Base-by-base conservation (phyloP, 768 basidiomycete genomes). In the Russula earlei region DNA sequence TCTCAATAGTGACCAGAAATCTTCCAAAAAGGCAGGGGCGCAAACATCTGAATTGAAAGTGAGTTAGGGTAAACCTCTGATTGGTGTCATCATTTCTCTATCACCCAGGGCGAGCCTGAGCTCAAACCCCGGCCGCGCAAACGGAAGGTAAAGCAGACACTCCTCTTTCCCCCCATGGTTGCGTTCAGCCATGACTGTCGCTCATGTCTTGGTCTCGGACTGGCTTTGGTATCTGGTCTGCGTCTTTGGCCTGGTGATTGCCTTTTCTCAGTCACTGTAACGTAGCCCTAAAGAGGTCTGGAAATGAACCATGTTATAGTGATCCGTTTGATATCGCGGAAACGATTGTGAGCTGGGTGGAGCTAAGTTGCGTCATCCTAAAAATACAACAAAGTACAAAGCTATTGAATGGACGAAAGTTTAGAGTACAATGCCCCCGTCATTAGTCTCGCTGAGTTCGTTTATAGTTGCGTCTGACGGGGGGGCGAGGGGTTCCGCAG, bases 401-500 rank as follows among this genome's bases (percentile, higher is more conserved):
- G n/a, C 31, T 12, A 41, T 29, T 24, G 11, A 33, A 29, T 45
- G 33, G 9, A 34, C 17, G 24, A 33, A 24, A 9, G n/a, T 36
- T 53, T 36, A 62, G 49, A 62, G 55, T 24, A 57, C 25, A 22
- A 62, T 24, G 14, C 62, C 60, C 15, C 43, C 52, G 14, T 59
- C 60, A 17, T 41, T 17, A 17, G 14, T 25, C 4, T 24, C 54
- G 19, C 33, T 42, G 12, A 42, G 43, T 37, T 49, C 48, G 27
- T 46, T 48, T n/a, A 44, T 29, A 38, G 19, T 20, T 22, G n/a
- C 15, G 34, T 48, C 41, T 17, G 24, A 29, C 17, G 41, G 38
- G 19, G 20, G 44, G 6, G 29, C 38, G 11, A 25, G 29, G 3
- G 29, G 36, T 19, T 29, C 36, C 10, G 34, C 19, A 12, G n/a